These are phyloP conservation scores for Podochytrium sp. DNA, from an alignment of 192 early-diverging fungal genomes.

Conservation along the genomic window DNA sequence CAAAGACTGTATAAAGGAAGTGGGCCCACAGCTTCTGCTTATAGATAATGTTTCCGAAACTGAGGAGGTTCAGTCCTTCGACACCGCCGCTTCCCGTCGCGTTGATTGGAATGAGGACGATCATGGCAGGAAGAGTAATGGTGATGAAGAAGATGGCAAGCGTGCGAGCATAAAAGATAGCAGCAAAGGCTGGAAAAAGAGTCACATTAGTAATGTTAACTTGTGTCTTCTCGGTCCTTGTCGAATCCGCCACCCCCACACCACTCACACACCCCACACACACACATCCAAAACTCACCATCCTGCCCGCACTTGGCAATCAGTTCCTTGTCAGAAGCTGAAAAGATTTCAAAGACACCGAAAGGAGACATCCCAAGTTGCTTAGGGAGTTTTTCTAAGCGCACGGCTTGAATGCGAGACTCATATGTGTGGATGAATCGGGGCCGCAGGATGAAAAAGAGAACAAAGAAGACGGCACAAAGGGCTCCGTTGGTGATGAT, in stretches of 20 bases:
- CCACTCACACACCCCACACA: too few species aligned
- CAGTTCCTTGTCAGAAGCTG: too few species aligned
- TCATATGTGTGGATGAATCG: slow-evolving; percentile 66
- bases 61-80: slow-evolving; percentile 61
- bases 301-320: too few species aligned
- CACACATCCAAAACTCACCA: too few species aligned
- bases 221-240: too few species aligned
- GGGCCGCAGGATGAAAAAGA: slow-evolving; percentile 71
- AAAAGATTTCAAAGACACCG: too few species aligned
- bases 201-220: too few species aligned
- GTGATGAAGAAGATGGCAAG: slow-evolving; percentile 67
- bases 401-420: too few species aligned
- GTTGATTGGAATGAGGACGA: slow-evolving; percentile 75
- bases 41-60: slow-evolving; percentile 72
- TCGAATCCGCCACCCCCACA: too few species aligned
- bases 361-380: too few species aligned
- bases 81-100: slow-evolving; percentile 39
- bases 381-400: too few species aligned
- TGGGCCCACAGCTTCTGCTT: slow-evolving; percentile 70
- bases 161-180: slow-evolving; percentile 72
- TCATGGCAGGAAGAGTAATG: slow-evolving; percentile 58
- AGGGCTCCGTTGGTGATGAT: slow-evolving; percentile 68
- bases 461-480: slow-evolving; percentile 52
- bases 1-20: slow-evolving; percentile 39
- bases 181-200: slow-evolving; percentile 83